These are phyloP conservation scores for Scleroderma bovista DNA, from an alignment of 768 basidiomycete genomes.

Conservation along the genomic window DNA sequence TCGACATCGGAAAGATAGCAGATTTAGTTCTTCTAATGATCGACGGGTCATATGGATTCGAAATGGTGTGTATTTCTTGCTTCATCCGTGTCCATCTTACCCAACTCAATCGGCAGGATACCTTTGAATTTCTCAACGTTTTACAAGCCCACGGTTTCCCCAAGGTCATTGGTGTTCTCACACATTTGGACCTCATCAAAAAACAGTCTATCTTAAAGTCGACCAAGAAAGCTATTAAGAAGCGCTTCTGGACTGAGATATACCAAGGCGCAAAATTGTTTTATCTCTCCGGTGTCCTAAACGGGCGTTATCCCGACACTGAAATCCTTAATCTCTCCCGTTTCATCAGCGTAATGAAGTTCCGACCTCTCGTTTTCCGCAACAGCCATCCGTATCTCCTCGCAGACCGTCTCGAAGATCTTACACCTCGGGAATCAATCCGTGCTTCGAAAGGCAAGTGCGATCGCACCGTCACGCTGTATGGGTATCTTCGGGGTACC, in stretches of 20 bases:
- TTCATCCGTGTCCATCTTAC: neutral
- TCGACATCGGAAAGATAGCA: slow-evolving; percentile 94
- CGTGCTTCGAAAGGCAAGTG: slow-evolving; percentile 79
- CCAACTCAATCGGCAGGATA: slow-evolving; percentile 59
- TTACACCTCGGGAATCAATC: slow-evolving; percentile 82
- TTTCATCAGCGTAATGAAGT: slow-evolving; percentile 98
- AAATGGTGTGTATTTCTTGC: slow-evolving; percentile 69
- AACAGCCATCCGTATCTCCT: slow-evolving; percentile 94
- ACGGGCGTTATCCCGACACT: slow-evolving; percentile 94
- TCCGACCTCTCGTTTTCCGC: slow-evolving; percentile 93
- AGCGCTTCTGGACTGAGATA: slow-evolving; percentile 99
- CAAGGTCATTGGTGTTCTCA: slow-evolving; percentile 94
- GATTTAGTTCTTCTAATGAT: slow-evolving; percentile 97
- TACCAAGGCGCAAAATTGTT: slow-evolving; percentile 98
- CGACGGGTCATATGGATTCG: slow-evolving; percentile 96
- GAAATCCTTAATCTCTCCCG: slow-evolving; percentile 95
- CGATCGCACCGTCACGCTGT: slow-evolving; percentile 90
- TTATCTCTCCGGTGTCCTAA: slow-evolving; percentile 93
- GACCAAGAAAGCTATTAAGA: slow-evolving; percentile 93
- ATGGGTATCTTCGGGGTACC: slow-evolving; percentile 92
- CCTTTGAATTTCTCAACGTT: slow-evolving; percentile 97
- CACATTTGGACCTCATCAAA: slow-evolving; percentile 96
- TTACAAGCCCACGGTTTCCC: slow-evolving; percentile 97
- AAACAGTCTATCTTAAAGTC: slow-evolving; percentile 78
- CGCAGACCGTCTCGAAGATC: slow-evolving; percentile 90